Conservation (phyloP, 495 filamentous ascomycete genomes). For the Aspergillus mulundensis region DNA sequence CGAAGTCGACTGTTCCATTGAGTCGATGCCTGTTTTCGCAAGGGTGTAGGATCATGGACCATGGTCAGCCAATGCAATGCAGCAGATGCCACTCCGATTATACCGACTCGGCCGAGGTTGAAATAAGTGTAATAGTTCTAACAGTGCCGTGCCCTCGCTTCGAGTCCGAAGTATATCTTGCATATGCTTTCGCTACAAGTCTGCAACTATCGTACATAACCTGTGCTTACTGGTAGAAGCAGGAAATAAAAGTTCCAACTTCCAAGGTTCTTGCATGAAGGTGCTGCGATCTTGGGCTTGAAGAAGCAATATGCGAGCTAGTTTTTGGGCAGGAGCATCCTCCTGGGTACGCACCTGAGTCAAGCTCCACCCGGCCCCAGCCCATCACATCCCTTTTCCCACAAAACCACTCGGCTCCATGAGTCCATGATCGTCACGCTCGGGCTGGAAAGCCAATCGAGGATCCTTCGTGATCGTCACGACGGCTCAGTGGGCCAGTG, state of each 20-base stretch:
- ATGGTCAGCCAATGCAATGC: not conserved
- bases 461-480: not conserved
- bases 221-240: not conserved
- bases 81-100: not conserved
- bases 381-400: too few species aligned
- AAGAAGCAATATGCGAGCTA: not conserved
- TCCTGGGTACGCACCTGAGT: too few species aligned
- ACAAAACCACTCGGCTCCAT: too few species aligned
- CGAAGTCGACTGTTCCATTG: slow-evolving; percentile 44
- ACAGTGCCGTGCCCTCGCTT: not conserved
- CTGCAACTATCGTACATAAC: not conserved
- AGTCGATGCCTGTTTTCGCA: slow-evolving; percentile 48
- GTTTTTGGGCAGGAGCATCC: too few species aligned
- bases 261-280: not conserved
- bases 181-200: not conserved
- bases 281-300: not conserved
- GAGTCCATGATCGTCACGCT: too few species aligned
- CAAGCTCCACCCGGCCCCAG: too few species aligned
- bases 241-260: not conserved
- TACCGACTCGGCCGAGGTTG: not conserved
- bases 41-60: not conserved
- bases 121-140: too few species aligned
- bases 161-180: not conserved
- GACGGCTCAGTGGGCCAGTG: not conserved
- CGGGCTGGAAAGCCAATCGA: not conserved